Evolutionary conservation across 1,139 yeast genomes (phyloP), one percentile per base, ranked within the genome.

Genomic region (Candida smagusa): DNA sequence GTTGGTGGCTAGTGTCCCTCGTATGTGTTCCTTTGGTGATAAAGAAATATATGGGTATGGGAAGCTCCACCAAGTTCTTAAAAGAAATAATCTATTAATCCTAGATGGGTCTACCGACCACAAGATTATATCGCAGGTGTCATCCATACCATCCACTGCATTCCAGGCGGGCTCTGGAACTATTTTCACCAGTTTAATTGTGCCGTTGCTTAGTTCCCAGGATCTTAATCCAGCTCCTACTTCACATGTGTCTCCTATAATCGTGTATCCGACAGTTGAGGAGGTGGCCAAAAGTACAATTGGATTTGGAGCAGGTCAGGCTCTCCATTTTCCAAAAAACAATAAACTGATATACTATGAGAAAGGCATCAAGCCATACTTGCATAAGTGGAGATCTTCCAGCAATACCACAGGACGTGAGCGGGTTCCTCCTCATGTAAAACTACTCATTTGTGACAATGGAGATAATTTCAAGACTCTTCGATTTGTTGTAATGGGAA

Each of bases 401-500:
- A 35, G 46, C 2, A 36, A 35, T 6, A 34, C 41, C 2, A 56
- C 68, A 0, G 71, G 71, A 0, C 44, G 74, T 30, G 71, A 63
- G 33, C 39, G 43, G 1, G 60, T 64, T 1, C 59, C 66, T 9
- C 73, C 76, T 1, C 76, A 70, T 43, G 65, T 60, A 5, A 70
- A 70, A 44, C 43, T 67, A 33, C 65, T 66, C 36, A 48, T 65
- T 39, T 62, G 72, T 46, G 67, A 72, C 59, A 55, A 75, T 69
- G 56, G 67, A 48, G 78, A 77, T 47, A 50, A 69, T 35, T 80
- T 79, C 61, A 46, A 59, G 21, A 57, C 76, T 1, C 48, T 81
- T 2, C 71, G 74, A 38, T 83, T 89, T 88, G 72, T 78, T 11
- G 49, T 80, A n/a, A 64, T 80, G 55, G 81, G 86, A 2, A 79